These are phyloP conservation scores for Cyanidiococcus yangmingshanensis DNA, from an alignment of 23 red algal species.

Conservation along the genomic window DNA sequence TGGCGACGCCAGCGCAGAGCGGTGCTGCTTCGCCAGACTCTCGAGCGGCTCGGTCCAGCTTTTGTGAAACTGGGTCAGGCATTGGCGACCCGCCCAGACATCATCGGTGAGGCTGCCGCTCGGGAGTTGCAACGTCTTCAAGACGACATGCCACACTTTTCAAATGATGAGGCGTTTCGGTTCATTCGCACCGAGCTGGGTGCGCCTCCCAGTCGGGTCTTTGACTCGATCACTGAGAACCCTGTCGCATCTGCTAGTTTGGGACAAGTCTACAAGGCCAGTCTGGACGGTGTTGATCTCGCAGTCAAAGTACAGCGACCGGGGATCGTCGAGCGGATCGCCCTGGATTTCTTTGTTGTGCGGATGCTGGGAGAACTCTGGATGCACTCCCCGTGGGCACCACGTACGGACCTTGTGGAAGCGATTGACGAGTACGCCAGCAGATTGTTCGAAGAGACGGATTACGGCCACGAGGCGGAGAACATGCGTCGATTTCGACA, in stretches of 20 bases:
- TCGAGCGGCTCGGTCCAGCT: slow-evolving; percentile 68
- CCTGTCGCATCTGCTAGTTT: slow-evolving; percentile 65
- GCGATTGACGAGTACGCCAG: slow-evolving; percentile 82
- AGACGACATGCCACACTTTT: slow-evolving; percentile 48
- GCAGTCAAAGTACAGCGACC: slow-evolving; percentile 91
- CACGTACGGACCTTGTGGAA: slow-evolving; percentile 36
- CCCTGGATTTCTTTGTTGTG: slow-evolving; percentile 76
- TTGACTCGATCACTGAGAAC: slow-evolving; percentile 45
- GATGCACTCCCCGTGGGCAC: slow-evolving; percentile 18
- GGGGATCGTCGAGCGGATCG: slow-evolving; percentile 55
- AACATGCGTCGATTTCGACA: slow-evolving; percentile 73
- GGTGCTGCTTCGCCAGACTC: slow-evolving; percentile 32
- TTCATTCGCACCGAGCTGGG: slow-evolving; percentile 60
- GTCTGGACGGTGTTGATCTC: slow-evolving; percentile 30
- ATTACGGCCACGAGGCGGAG: slow-evolving; percentile 55
- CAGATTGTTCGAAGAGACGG: slow-evolving; percentile 72
- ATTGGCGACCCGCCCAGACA: slow-evolving; percentile 57
- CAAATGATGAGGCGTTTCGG: slow-evolving; percentile 39
- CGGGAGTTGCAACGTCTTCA: slow-evolving; percentile 73
- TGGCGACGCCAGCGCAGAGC: slow-evolving; percentile 46
- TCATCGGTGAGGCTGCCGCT: slow-evolving; percentile 38
- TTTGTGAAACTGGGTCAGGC: slow-evolving; percentile 90
- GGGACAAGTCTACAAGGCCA: slow-evolving; percentile 53
- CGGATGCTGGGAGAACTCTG: slow-evolving; percentile 29
- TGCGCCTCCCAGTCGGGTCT: slow-evolving; percentile 38